Base-by-base conservation (phyloP, 345 rosid species). In the Eucalyptus albens region DNA sequence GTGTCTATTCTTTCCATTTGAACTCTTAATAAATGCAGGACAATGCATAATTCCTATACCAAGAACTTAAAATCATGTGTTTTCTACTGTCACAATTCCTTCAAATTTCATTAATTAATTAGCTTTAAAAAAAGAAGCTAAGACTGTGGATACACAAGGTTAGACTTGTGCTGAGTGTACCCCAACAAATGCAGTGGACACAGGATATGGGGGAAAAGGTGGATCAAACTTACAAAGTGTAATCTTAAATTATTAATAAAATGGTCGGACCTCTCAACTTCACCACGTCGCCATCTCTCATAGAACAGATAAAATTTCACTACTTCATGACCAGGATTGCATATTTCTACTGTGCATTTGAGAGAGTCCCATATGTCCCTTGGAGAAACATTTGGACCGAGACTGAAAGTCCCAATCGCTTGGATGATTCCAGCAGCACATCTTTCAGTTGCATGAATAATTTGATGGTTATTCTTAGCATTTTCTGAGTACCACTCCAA, bases 371-470 rank as follows among this genome's bases (percentile, higher is more conserved):
- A 50, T 86, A 91, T 89, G 94, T 96, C 97, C 91, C 98, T 95
- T 10, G 96, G 97, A 89, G 98, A 96, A 50, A 89, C 88, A 89
- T 89, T 94, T 87, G 97, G 95, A 83, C 99, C 99, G 82, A 97
- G 91, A 65, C 88, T 53, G 87, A 96, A 96, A 87, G 89, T 92
- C 65, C 95, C 96, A 81, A 97, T 92, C 87, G 97, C 98, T 94
- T 97, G 96, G 62, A 97, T 93, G 87, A 97, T 97, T 29, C 99
- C 99, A 87, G 95, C 95, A 51, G 93, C 97, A 93, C 99, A 96
- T 90, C 96, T 94, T 93, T 94, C 94, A 10, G 92, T 94, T 12
- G 99, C 94, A 90, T 93, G 97, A 89, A 95, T 69, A 81, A 96
- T 95, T 5, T 91, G 93, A 42, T 95, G 92, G 92, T 95, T 95